Conservation (phyloP, 192 early-diverging fungal genomes). For the Rhizophlyctis rosea region DNA sequence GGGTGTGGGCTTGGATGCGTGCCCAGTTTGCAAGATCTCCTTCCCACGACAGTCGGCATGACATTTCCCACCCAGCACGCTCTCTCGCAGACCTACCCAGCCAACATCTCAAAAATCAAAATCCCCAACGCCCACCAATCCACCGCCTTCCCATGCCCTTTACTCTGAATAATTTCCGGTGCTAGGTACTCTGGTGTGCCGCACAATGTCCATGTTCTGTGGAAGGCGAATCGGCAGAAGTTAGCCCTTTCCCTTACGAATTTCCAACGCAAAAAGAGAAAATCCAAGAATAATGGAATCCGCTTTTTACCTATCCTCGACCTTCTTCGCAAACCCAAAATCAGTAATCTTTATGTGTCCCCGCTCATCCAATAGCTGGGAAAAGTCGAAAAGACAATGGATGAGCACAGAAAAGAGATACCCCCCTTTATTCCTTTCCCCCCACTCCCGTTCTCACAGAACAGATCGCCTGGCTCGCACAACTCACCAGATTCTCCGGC, state of each 20-base stretch:
- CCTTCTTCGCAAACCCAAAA: constrained; percentile 97
- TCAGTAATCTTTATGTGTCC: constrained; percentile 98
- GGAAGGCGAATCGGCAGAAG: no score
- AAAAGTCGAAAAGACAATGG: constrained; percentile 4
- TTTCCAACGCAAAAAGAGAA: no score
- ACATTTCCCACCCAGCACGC: no score
- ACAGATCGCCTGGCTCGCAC: constrained; percentile 54
- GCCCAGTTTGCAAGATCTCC: not conserved
- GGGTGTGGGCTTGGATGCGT: not conserved
- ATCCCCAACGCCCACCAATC: constrained; percentile 99
- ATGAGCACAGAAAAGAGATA: not conserved
- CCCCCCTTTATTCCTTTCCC: not conserved
- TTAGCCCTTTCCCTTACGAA: no score
- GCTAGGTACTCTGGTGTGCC: constrained; percentile 98
- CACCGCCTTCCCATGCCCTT: constrained; percentile 95
- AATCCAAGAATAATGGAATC: not conserved
- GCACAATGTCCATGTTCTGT: constrained; percentile 96
- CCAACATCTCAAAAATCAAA: constrained; percentile 97
- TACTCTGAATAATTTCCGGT: constrained; percentile 93
- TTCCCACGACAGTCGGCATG: constrained; percentile 1
- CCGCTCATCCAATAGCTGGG: constrained; percentile 70
- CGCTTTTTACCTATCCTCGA: constrained; percentile 61
- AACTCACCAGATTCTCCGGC: constrained; percentile 68
- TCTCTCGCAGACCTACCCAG: constrained; percentile 56
- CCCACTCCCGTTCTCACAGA: constrained; percentile 1